Evolutionary conservation across 2,329 filamentous ascomycete species (phyloP).

Genomic region (Botryosphaeria dothidea): DNA sequence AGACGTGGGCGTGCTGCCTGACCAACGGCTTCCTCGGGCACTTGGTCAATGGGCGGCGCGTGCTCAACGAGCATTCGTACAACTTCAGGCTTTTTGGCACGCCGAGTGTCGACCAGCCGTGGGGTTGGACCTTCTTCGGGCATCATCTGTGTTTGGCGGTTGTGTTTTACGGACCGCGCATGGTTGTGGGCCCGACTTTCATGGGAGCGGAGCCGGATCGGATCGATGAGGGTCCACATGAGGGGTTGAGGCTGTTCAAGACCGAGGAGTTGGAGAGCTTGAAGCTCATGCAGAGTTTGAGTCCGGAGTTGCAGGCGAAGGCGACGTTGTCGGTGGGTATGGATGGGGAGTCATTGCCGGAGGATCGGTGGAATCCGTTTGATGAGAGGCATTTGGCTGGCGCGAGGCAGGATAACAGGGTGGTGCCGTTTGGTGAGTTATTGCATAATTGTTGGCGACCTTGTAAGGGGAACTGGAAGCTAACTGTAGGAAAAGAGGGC

Average conservation of each 20-base stretch:
- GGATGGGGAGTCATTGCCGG: conserved; percentile 33
- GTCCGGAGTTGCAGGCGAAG: conserved; percentile 44
- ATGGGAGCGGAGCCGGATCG: conserved; percentile 78
- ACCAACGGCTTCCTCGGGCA: conserved; percentile 75
- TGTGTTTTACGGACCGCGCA: conserved; percentile 65
- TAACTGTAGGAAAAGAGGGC: conserved; percentile 1
- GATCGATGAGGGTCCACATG: conserved; percentile 65
- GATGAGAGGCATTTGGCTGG: conserved; percentile 79
- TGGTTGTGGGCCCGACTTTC: conserved; percentile 73
- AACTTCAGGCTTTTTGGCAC: conserved; percentile 72
- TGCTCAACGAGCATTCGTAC: conserved; percentile 76
- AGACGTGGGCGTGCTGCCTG: conserved; percentile 52
- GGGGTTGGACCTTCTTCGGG: conserved; percentile 76
- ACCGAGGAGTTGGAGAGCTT: conserved; percentile 65
- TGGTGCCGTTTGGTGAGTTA: conserved; percentile 61
- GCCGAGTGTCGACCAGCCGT: conserved; percentile 47
- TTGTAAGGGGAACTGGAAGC: neutral
- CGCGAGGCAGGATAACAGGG: conserved; percentile 74
- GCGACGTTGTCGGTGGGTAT: conserved; percentile 53
- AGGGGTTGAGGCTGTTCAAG: conserved; percentile 66
- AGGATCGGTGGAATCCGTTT: conserved; percentile 74
- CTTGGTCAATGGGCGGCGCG: conserved; percentile 59
- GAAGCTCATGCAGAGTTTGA: conserved; percentile 67
- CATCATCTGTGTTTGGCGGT: conserved; percentile 76
- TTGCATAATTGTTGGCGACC: neutral